Conservation (phyloP, 306 rosid genomes). For the Carpinus viminea region DNA sequence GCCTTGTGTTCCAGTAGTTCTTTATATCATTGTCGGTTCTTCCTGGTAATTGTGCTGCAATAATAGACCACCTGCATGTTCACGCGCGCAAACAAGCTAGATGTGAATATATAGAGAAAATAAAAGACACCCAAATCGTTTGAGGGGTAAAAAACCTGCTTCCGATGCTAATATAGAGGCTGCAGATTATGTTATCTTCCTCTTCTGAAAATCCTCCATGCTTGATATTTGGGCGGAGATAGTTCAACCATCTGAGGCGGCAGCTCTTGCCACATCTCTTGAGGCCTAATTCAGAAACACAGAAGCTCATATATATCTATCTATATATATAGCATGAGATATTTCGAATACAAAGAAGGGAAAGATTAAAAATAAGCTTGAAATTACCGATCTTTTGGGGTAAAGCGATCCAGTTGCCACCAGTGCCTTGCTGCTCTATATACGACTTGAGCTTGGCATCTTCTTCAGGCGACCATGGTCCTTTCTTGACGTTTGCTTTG, state of each 20-base stretch:
- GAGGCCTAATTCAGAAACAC: conserved; percentile 51
- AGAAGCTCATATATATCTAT: neutral
- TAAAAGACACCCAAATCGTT: neutral
- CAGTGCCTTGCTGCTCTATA: conserved; percentile 78
- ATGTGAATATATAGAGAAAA: neutral
- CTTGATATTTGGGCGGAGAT: conserved; percentile 86
- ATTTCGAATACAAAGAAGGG: neutral
- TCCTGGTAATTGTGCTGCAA: conserved; percentile 89
- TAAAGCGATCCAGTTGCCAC: conserved; percentile 94
- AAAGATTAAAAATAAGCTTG: neutral
- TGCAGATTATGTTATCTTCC: conserved; percentile 84
- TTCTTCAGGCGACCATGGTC: conserved; percentile 95
- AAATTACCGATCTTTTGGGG: conserved; percentile 74
- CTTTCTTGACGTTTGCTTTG: conserved; percentile 96
- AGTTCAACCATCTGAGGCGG: conserved; percentile 87
- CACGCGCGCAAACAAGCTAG: neutral
- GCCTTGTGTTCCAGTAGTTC: conserved; percentile 93
- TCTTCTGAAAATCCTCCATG: conserved; percentile 91
- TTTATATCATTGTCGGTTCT: conserved; percentile 89
- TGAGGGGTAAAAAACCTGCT: conserved; percentile 58
- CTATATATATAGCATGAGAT: neutral
- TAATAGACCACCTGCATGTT: conserved; percentile 87
- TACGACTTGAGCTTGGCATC: conserved; percentile 82
- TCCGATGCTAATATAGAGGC: conserved; percentile 81
- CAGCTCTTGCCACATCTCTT: conserved; percentile 94